Evolutionary conservation across 768 basidiomycete genomes (phyloP).

Genomic region (Calocybe gangraenosa): DNA sequence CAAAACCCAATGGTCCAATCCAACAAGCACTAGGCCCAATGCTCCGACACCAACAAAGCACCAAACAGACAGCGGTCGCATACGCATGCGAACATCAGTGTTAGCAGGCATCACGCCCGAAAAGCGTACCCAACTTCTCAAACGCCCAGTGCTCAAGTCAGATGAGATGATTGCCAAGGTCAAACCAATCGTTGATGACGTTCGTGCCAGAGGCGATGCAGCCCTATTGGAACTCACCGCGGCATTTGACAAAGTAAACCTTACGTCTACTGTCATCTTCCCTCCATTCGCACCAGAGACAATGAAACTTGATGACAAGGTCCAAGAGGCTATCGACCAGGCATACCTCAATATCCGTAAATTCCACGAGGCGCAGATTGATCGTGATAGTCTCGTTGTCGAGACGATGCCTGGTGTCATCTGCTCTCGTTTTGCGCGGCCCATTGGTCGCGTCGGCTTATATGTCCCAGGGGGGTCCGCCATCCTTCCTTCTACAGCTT

Average conservation of each 20-base stretch:
- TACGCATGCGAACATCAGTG: conserved; percentile 75
- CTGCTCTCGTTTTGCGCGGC: conserved; percentile 90
- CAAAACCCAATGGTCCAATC: conserved; percentile 72
- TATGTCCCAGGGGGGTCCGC: conserved; percentile 99
- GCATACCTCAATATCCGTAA: conserved; percentile 90
- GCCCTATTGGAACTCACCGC: conserved; percentile 87
- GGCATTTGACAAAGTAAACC: conserved; percentile 84
- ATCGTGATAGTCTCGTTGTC: conserved; percentile 65
- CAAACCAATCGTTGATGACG: conserved; percentile 87
- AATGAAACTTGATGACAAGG: conserved; percentile 55
- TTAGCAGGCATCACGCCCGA: conserved; percentile 43
- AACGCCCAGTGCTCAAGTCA: conserved; percentile 85
- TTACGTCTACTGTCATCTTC: conserved; percentile 65
- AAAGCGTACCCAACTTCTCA: conserved; percentile 68
- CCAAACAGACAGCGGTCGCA: conserved; percentile 36
- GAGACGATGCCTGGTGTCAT: conserved; percentile 99
- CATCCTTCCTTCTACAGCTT: conserved; percentile 90
- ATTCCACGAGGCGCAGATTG: conserved; percentile 90
- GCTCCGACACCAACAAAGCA: conserved; percentile 12
- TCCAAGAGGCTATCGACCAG: conserved; percentile 79
- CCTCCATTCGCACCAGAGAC: conserved; percentile 74
- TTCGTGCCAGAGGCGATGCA: conserved; percentile 78
- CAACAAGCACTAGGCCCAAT: conserved; percentile 15
- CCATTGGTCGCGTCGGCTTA: conserved; percentile 93
- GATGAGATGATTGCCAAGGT: conserved; percentile 91